Conservation (phyloP, 2,329 filamentous ascomycete species). For the Scytalidium lignicola region DNA sequence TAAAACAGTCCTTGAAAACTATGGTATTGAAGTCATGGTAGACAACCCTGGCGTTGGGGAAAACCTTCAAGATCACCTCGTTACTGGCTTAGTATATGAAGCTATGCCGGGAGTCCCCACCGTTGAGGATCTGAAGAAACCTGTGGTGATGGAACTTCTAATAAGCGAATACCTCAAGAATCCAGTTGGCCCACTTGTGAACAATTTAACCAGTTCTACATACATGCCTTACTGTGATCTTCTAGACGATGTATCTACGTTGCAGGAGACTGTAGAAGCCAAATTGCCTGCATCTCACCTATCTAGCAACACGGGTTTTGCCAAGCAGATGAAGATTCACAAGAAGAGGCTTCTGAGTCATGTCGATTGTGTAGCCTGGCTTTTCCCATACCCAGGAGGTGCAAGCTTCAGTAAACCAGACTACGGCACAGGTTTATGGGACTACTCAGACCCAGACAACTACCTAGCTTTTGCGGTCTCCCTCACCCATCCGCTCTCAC, state of each 20-base stretch:
- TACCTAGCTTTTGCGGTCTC: constrained; percentile 4
- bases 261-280: constrained; percentile 25
- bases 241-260: constrained; percentile 23
- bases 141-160: constrained; percentile 5
- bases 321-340: constrained; percentile 12
- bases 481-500: constrained; percentile 49
- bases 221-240: constrained; percentile 39
- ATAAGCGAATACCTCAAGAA: constrained; percentile 15
- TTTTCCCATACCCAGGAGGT: constrained; percentile 32
- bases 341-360: constrained; percentile 27
- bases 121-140: not conserved
- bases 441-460: not conserved
- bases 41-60: constrained; percentile 42
- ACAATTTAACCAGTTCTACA: constrained; percentile 24
- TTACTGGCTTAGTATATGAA: constrained; percentile 15
- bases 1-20: constrained; percentile 9
- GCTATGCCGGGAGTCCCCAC: not conserved
- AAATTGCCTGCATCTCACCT: constrained; percentile 21
- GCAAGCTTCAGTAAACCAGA: constrained; percentile 6
- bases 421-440: constrained; percentile 12
- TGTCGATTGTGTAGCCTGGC: too few species aligned
- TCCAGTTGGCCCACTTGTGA: constrained; percentile 8
- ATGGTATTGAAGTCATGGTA: constrained; percentile 13
- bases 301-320: too few species aligned
- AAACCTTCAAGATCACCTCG: constrained; percentile 41